Evolutionary conservation across 495 filamentous ascomycete genomes (phyloP).

Genomic region (Amphirosellinia nigrospora): DNA sequence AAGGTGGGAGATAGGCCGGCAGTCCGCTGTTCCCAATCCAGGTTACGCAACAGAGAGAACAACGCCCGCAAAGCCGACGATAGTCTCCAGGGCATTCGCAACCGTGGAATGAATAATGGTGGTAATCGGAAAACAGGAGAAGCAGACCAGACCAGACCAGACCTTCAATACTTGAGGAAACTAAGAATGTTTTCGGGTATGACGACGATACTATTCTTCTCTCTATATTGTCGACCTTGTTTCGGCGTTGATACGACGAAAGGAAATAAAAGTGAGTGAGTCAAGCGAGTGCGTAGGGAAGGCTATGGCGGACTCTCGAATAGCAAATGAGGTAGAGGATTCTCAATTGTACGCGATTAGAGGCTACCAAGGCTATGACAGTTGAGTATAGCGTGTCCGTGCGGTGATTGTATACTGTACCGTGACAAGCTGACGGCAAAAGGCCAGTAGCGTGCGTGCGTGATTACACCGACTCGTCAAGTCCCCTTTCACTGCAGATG

Average conservation of each 20-base stretch:
- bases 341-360: conserved; percentile 1
- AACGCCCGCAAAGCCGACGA: background rate
- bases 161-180: background rate
- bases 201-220: background rate
- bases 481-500: conserved; percentile 21
- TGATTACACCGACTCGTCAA: conserved; percentile 28
- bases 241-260: background rate
- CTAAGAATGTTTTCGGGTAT: conserved; percentile 1
- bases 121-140: background rate
- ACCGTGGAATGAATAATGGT: background rate
- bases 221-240: background rate
- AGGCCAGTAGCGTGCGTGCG: background rate
- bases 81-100: background rate
- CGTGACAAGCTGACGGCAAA: background rate
- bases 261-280: background rate
- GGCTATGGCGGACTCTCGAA: conserved; percentile 12
- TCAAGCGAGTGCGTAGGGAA: conserved; percentile 4
- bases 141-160: conserved; percentile 1
- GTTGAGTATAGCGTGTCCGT: conserved; percentile 4
- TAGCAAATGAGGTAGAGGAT: conserved; percentile 12
- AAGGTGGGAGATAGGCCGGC: background rate
- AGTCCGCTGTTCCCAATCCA: background rate
- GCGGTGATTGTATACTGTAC: background rate
- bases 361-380: conserved; percentile 19
- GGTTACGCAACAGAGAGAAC: conserved; percentile 3